These are phyloP conservation scores for Ceratocystis colombiana DNA, from an alignment of 2,329 filamentous ascomycete species.

Conservation along the genomic window DNA sequence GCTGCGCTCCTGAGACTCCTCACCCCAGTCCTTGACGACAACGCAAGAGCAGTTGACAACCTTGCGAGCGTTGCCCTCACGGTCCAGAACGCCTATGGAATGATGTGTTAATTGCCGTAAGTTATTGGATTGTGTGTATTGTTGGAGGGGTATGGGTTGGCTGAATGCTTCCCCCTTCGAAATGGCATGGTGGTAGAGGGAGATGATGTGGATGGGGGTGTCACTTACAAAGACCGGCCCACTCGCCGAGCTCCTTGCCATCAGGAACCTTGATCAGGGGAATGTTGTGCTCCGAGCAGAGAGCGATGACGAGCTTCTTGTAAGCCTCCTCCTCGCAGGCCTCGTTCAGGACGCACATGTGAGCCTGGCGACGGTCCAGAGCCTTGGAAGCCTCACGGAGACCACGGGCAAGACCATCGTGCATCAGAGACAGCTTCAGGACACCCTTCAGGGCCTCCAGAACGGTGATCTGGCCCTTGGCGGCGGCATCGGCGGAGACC, in stretches of 20 bases:
- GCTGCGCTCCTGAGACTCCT: slow-evolving; percentile 97
- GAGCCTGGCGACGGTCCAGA: slow-evolving; percentile 93
- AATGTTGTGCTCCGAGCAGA: slow-evolving; percentile 99
- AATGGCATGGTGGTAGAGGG: too few relatives aligned
- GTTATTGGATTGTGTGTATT: background rate
- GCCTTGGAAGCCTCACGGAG: slow-evolving; percentile 98
- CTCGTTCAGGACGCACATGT: slow-evolving; percentile 99
- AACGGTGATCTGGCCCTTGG: slow-evolving; percentile 91
- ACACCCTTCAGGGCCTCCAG: slow-evolving; percentile 98
- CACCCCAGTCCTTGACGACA: slow-evolving; percentile 99
- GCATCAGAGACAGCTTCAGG: slow-evolving; percentile 96
- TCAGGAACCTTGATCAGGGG: slow-evolving; percentile 99
- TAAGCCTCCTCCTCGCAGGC: slow-evolving; percentile 99
- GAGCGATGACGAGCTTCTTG: slow-evolving; percentile 99
- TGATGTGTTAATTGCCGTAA: slow-evolving; percentile 30
- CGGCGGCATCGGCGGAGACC: slow-evolving; percentile 80
- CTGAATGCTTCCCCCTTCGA: background rate
- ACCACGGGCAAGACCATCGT: slow-evolving; percentile 97
- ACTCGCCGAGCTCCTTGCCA: slow-evolving; percentile 99
- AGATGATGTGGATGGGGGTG: background rate
- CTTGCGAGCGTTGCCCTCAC: slow-evolving; percentile 98
- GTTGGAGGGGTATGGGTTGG: background rate
- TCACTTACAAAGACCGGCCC: slow-evolving; percentile 92
- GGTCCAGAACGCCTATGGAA: slow-evolving; percentile 79
- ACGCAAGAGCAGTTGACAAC: slow-evolving; percentile 99